Conservation (phyloP, 2,329 filamentous ascomycete species). For the Penicillium expansum region DNA sequence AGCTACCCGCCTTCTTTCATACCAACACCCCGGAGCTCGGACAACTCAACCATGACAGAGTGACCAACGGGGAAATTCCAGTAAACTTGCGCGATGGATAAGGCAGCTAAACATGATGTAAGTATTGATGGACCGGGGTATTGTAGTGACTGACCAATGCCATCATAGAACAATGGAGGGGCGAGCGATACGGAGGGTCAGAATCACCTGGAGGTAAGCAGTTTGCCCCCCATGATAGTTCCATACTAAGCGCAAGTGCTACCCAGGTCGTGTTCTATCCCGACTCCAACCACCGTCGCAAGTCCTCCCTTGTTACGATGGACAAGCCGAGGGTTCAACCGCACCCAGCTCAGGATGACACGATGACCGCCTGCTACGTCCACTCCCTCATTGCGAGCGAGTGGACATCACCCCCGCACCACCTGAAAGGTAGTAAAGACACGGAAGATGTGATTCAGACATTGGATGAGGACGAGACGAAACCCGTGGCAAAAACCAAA, state of each 20-base stretch:
- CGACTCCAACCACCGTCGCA: slow-evolving; percentile 54
- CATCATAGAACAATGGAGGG: slow-evolving; percentile 31
- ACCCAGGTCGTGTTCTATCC: slow-evolving; percentile 57
- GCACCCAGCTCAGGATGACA: slow-evolving; percentile 34
- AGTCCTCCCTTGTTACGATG: slow-evolving; percentile 56
- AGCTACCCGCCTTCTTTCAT: slow-evolving; percentile 19
- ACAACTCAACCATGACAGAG: slow-evolving; percentile 14
- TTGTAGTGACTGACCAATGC: slow-evolving; percentile 14
- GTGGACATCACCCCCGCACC: slow-evolving; percentile 25
- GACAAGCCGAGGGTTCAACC: slow-evolving; percentile 41
- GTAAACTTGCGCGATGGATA: slow-evolving; percentile 16
- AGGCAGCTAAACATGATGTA: slow-evolving; percentile 20
- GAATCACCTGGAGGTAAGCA: slow-evolving; percentile 37
- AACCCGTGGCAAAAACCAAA: slow-evolving; percentile 20
- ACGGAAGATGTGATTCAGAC: slow-evolving; percentile 19
- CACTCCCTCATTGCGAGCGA: slow-evolving; percentile 54
- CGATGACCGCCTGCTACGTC: slow-evolving; percentile 59
- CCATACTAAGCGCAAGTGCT: not conserved
- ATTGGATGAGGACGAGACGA: slow-evolving; percentile 11
- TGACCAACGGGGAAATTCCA: slow-evolving; percentile 7
- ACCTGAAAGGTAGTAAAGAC: slow-evolving; percentile 11
- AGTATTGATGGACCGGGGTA: slow-evolving; percentile 5
- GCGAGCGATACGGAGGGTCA: slow-evolving; percentile 35
- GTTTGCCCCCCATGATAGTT: not conserved
- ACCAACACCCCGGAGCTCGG: slow-evolving; percentile 1